Conservation (phyloP, 2,329 filamentous ascomycete genomes). For the Lachnellula arida region DNA sequence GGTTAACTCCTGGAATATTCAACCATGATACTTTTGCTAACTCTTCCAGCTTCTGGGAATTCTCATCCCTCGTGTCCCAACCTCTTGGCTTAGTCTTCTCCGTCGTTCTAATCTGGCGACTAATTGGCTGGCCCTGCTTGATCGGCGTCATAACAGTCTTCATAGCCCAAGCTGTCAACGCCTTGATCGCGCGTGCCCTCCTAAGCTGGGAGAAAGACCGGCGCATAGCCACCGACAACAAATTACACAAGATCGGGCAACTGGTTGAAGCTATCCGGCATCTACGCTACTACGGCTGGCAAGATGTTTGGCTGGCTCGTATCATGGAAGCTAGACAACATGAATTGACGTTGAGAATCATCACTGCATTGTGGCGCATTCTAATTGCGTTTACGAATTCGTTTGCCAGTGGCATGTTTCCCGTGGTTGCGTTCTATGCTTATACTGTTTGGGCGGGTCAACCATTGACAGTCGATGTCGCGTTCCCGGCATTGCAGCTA, state of each 20-base stretch:
- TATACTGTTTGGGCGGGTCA: constrained; percentile 69
- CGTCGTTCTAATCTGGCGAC: constrained; percentile 66
- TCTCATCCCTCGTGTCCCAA: constrained; percentile 68
- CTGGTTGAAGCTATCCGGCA: constrained; percentile 61
- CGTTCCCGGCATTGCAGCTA: constrained; percentile 80
- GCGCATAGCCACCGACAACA: constrained; percentile 69
- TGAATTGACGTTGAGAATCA: constrained; percentile 61
- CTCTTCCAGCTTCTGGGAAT: constrained; percentile 70
- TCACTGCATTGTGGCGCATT: constrained; percentile 58
- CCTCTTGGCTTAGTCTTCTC: constrained; percentile 74
- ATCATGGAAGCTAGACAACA: constrained; percentile 64
- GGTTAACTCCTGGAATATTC: background rate
- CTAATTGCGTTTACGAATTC: constrained; percentile 65
- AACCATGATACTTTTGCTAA: background rate
- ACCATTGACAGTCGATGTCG: constrained; percentile 70
- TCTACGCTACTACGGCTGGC: constrained; percentile 59
- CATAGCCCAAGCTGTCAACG: constrained; percentile 65
- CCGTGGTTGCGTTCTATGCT: constrained; percentile 74
- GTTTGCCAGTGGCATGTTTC: constrained; percentile 69
- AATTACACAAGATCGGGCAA: constrained; percentile 76
- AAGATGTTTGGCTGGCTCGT: constrained; percentile 65
- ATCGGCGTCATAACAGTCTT: constrained; percentile 67
- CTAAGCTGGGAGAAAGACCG: constrained; percentile 66
- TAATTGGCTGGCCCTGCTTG: constrained; percentile 77
- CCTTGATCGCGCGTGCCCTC: constrained; percentile 59